phyloP scores from a whole-genome alignment of 1,284 basidiomycete genomes.

The Mixia osmundae region DNA sequence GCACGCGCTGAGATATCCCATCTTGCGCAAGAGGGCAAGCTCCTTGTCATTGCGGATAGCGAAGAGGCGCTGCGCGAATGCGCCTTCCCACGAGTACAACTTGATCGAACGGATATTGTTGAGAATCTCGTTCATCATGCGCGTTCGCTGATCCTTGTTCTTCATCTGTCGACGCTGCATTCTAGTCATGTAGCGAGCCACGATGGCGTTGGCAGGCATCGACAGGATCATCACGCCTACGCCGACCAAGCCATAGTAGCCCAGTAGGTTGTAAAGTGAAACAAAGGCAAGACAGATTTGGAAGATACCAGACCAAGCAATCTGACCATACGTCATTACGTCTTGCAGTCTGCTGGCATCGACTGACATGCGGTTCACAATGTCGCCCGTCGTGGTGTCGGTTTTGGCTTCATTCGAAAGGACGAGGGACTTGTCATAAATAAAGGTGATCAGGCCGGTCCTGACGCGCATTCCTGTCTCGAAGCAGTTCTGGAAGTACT shows the following conservation, averaged over 20 bases:
- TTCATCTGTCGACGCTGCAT: constrained; percentile 80
- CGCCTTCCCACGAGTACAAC: constrained; percentile 47
- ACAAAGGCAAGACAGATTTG: constrained; percentile 67
- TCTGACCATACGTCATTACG: constrained; percentile 15
- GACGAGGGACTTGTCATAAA: constrained; percentile 59
- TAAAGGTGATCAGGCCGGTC: constrained; percentile 52
- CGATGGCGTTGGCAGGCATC: constrained; percentile 47
- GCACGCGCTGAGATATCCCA: constrained; percentile 32
- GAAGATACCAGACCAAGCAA: constrained; percentile 26
- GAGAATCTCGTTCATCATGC: constrained; percentile 41
- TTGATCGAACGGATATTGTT: constrained; percentile 62
- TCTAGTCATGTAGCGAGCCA: constrained; percentile 42
- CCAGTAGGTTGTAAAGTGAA: constrained; percentile 48
- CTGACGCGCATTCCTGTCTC: constrained; percentile 79
- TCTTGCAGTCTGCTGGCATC: constrained; percentile 42
- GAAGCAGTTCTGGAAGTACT: constrained; percentile 63
- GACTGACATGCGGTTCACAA: constrained; percentile 78
- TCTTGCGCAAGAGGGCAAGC: constrained; percentile 51
- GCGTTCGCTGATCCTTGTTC: constrained; percentile 36
- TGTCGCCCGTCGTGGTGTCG: constrained; percentile 56
- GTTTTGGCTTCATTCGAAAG: constrained; percentile 61
- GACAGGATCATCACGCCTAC: constrained; percentile 57
- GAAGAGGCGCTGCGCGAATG: constrained; percentile 49
- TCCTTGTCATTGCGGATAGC: constrained; percentile 66
- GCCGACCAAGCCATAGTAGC: constrained; percentile 56